Evolutionary conservation across 164 flowering plant genomes (phyloP), one percentile per base, ranked within the genome.

Genomic region (Pachysandra terminalis): DNA sequence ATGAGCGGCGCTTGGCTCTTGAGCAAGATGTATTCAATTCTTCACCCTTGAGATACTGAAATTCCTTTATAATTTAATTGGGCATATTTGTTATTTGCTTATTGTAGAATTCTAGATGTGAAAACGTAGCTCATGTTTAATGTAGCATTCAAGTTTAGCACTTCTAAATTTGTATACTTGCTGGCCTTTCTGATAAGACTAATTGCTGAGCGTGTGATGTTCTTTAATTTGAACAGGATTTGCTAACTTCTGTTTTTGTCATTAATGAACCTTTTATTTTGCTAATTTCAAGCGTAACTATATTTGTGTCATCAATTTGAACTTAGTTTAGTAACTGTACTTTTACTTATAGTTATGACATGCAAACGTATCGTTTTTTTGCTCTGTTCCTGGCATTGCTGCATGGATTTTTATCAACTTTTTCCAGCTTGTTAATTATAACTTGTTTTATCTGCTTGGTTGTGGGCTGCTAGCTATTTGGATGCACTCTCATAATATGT

Each of bases 1-100:
- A 91, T 76, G 98, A 93, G 71, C 86, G 99, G 17, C 99, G 99
- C 62, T 77, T 96, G 77, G 97, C 97, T 26, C 99, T 96, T 80
- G 96, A 96, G 72, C 99, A 96, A 91, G 99, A 96, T 90, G 99
- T 96, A 89, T 61, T 41, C 40, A 66, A 21, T 37, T 61, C 59
- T 28, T 63, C 23, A 45, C 55, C 32, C 17, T 52, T 27, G 6
- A 58, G 14, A 25, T 22, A 19, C 17, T 19, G 5, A 22, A 2
- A 49, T 23, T 53, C n/a, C n/a, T n/a, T n/a, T n/a, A n/a, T n/a
- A n/a, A 37, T 28, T 60, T 53, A n/a, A 37, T 35, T 51, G 35
- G 26, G 32, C 21, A 14, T 26, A 37, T 57, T 24, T 41, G 35
- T 14, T n/a, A 13, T 27, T 45, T 15, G 19, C 45, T 63, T 48